A percentile compares a stretch with the other conserved stretches of the same genome.
These are phyloP conservation scores for Aspergillus phoenicis DNA, from an alignment of 2,329 filamentous ascomycete genomes.

Conservation along the genomic window DNA sequence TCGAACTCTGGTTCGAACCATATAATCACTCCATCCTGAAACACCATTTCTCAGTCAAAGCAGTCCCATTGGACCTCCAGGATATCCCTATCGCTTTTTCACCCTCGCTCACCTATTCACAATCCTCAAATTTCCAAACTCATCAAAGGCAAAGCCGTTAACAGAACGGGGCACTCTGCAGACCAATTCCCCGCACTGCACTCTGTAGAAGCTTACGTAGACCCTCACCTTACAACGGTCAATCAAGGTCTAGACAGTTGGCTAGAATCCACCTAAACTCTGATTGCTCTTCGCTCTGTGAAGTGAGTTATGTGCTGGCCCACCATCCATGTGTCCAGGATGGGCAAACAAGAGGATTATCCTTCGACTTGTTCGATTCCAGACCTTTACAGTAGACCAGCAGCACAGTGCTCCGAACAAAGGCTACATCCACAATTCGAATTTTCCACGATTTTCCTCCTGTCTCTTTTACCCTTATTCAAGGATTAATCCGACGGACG, in stretches of 20 bases:
- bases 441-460: not conserved
- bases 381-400: not conserved
- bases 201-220: conserved; percentile 1
- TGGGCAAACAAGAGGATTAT: not conserved
- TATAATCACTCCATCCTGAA: not conserved
- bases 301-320: not conserved
- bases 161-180: not conserved
- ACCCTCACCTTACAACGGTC: not conserved
- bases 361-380: not conserved
- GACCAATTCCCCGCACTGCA: not conserved
- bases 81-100: not conserved
- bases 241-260: conserved; percentile 4
- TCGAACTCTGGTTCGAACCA: not conserved
- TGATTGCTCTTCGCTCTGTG: not conserved
- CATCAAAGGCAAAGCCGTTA: not conserved
- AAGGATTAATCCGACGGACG: not conserved
- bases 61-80: not conserved
- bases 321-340: not conserved
- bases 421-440: not conserved
- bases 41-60: conserved; percentile 1
- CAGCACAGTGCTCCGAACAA: not conserved
- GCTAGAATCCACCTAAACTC: not conserved
- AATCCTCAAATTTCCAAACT: not conserved
- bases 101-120: not conserved
- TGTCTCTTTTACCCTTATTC: not conserved